Evolutionary conservation across 495 filamentous ascomycete genomes (phyloP).

Genomic region (Penicillium atrosanguineum): DNA sequence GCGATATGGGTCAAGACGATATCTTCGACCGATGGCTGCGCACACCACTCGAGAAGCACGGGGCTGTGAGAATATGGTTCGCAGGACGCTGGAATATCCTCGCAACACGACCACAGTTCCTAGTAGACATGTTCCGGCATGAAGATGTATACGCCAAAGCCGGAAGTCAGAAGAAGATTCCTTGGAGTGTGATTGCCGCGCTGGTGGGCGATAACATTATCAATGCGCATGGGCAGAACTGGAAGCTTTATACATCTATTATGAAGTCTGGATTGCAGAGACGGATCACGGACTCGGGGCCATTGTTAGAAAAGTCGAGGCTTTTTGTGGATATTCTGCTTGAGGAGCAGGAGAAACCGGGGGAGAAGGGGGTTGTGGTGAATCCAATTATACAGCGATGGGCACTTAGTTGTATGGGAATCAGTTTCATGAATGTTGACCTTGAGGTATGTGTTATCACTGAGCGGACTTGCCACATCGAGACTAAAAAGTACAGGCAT

Average conservation of each 20-base stretch:
- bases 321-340: slow-evolving; percentile 22
- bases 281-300: slow-evolving; percentile 21
- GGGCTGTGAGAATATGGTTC: slow-evolving; percentile 46
- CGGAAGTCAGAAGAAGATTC: slow-evolving; percentile 49
- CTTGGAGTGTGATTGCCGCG: slow-evolving; percentile 37
- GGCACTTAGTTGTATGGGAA: slow-evolving; percentile 29
- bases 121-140: slow-evolving; percentile 47
- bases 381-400: slow-evolving; percentile 27
- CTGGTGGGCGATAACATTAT: slow-evolving; percentile 42
- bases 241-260: slow-evolving; percentile 33
- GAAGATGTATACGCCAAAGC: slow-evolving; percentile 43
- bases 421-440: slow-evolving; percentile 24
- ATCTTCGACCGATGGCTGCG: slow-evolving; percentile 33
- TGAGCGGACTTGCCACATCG: neutral
- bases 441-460: slow-evolving; percentile 16
- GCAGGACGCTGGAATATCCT: slow-evolving; percentile 43
- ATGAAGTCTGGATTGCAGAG: slow-evolving; percentile 40
- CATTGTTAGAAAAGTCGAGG: slow-evolving; percentile 20
- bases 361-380: slow-evolving; percentile 9
- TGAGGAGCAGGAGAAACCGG: slow-evolving; percentile 3
- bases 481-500: neutral
- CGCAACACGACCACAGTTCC: slow-evolving; percentile 31
- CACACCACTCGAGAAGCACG: slow-evolving; percentile 29
- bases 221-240: slow-evolving; percentile 31
- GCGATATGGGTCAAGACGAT: slow-evolving; percentile 31